These are phyloP conservation scores for Colletotrichum musae DNA, from an alignment of 2,329 filamentous ascomycete genomes.

Conservation along the genomic window DNA sequence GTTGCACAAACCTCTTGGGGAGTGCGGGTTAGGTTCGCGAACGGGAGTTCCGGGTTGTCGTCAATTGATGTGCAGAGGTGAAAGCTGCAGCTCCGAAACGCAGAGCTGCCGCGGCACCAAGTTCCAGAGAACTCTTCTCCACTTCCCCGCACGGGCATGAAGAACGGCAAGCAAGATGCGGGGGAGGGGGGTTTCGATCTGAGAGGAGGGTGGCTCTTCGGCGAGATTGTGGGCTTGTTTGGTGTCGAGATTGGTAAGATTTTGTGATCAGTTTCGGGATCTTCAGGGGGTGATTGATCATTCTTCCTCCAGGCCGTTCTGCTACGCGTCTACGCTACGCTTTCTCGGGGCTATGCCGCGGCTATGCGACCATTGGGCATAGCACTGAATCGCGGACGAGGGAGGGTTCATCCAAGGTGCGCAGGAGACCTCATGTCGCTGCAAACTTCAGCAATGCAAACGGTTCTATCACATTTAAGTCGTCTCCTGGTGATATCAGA, in stretches of 20 bases:
- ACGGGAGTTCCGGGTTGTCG: background rate
- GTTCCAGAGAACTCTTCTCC: slow-evolving; percentile 15
- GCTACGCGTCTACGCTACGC: background rate
- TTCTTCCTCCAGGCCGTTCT: background rate
- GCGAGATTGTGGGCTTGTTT: slow-evolving; percentile 18
- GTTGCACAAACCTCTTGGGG: background rate
- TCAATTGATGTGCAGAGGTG: slow-evolving; percentile 19
- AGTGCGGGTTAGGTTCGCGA: background rate
- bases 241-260: slow-evolving; percentile 1
- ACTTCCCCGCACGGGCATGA: slow-evolving; percentile 30
- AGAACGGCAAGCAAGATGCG: slow-evolving; percentile 30
- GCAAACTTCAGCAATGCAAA: background rate
- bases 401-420: background rate
- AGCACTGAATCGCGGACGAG: slow-evolving; percentile 2
- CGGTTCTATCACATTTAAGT: background rate
- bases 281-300: background rate
- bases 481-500: background rate
- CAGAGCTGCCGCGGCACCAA: slow-evolving; percentile 23
- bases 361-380: background rate
- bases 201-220: slow-evolving; percentile 11
- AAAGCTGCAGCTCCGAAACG: slow-evolving; percentile 35
- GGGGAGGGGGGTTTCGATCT: slow-evolving; percentile 6
- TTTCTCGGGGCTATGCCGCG: too few species aligned
- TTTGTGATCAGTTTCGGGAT: background rate
- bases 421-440: background rate